phyloP scores from a whole-genome alignment of 129 eudicot genomes.

The Lactuca saligna region DNA sequence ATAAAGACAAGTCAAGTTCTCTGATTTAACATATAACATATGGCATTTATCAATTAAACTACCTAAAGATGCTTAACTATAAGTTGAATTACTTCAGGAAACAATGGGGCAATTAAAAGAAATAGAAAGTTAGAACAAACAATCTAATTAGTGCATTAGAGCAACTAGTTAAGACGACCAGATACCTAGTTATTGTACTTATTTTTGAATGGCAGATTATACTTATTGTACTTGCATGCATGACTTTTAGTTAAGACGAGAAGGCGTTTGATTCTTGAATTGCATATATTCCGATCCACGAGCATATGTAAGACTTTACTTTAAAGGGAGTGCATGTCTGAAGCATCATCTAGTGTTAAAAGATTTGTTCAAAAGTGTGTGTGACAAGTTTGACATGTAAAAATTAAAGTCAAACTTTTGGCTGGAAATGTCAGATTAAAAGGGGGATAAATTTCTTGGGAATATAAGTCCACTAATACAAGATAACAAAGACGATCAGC shows the following conservation, averaged over 20 bases:
- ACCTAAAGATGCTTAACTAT: not conserved
- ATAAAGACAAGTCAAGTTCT: not conserved
- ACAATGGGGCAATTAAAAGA: not conserved
- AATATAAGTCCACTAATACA: too few species aligned
- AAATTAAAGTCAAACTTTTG: too few species aligned
- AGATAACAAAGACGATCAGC: too few species aligned
- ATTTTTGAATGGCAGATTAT: too few species aligned
- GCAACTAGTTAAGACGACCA: too few species aligned
- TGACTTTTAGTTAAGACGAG: conserved; percentile 24
- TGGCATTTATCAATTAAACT: not conserved
- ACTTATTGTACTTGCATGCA: conserved; percentile 2
- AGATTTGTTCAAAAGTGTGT: not conserved
- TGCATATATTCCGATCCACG: conserved; percentile 11
- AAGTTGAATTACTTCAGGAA: not conserved
- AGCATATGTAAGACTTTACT: conserved; percentile 6
- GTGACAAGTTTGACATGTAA: too few species aligned
- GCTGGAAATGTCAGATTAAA: too few species aligned
- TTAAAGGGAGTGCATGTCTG: conserved; percentile 13
- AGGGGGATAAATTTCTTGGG: too few species aligned
- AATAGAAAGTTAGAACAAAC: not conserved
- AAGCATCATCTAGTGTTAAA: conserved; percentile 4
- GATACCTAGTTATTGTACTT: too few species aligned
- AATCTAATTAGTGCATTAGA: not conserved
- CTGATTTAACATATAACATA: not conserved
- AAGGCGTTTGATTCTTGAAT: conserved; percentile 19